Conservation (phyloP, 169 alveolate species). For the Plasmodium falciparum region DNA sequence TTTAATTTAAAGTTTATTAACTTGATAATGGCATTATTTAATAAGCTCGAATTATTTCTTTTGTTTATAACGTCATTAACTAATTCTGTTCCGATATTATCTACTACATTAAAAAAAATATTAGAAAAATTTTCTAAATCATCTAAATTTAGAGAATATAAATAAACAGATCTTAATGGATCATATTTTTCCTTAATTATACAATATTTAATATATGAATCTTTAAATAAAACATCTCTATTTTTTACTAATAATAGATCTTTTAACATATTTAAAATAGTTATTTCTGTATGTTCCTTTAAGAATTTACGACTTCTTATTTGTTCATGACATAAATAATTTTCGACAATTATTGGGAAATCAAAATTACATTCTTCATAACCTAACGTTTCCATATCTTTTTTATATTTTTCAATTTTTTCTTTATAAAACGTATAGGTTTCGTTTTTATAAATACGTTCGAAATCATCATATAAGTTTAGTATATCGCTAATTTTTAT, state of each 20-base stretch:
- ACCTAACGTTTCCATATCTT: neutral
- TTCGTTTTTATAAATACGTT: slow-evolving; percentile 31
- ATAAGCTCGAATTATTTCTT: slow-evolving; percentile 23
- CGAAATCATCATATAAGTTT: slow-evolving; percentile 58
- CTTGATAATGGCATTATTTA: slow-evolving; percentile 27
- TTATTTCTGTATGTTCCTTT: slow-evolving; percentile 52
- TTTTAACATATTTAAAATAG: slow-evolving; percentile 49
- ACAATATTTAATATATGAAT: slow-evolving; percentile 41
- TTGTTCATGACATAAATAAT: slow-evolving; percentile 67
- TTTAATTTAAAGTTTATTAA: slow-evolving; percentile 57
- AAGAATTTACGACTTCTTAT: slow-evolving; percentile 58
- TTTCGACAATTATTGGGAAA: slow-evolving; percentile 53
- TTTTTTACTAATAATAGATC: slow-evolving; percentile 33
- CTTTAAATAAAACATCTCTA: slow-evolving; percentile 42
- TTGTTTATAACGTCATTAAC: slow-evolving; percentile 30
- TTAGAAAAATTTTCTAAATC: slow-evolving; percentile 26
- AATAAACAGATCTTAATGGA: slow-evolving; percentile 35
- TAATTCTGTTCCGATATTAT: slow-evolving; percentile 31
- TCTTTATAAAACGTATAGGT: slow-evolving; percentile 39
- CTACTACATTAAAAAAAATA: slow-evolving; percentile 46
- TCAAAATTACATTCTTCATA: neutral
- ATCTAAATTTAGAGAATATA: slow-evolving; percentile 60
- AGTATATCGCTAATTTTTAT: slow-evolving; percentile 26
- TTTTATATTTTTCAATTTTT: slow-evolving; percentile 7
- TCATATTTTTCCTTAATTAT: slow-evolving; percentile 67